Evolutionary conservation across 1,139 yeast species (phyloP).

Genomic region (Taphrina deformans): DNA sequence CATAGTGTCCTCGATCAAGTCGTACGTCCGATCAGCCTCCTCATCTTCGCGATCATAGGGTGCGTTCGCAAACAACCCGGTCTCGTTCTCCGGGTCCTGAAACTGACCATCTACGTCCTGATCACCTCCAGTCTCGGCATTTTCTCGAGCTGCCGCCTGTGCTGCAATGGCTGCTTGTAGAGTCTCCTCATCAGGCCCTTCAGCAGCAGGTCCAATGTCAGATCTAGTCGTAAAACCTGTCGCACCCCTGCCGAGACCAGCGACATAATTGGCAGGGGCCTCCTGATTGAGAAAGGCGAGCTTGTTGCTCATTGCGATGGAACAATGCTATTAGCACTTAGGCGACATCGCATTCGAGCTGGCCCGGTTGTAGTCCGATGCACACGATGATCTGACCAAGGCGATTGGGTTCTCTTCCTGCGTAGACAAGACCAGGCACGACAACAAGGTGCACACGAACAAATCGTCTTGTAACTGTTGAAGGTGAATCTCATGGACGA

Average conservation of each 20-base stretch:
- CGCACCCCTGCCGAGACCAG: slow-evolving; percentile 96
- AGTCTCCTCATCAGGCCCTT: slow-evolving; percentile 49
- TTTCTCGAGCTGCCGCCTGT: slow-evolving; percentile 46
- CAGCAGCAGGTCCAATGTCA: slow-evolving; percentile 60
- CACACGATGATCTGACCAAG: too few species aligned
- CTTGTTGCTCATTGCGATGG: slow-evolving; percentile 21
- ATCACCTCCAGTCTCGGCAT: slow-evolving; percentile 44
- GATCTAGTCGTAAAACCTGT: slow-evolving; percentile 86
- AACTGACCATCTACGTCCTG: slow-evolving; percentile 44
- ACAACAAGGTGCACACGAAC: too few species aligned
- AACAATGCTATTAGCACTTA: background rate
- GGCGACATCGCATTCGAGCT: background rate
- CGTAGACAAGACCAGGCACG: too few species aligned
- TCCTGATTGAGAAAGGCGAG: slow-evolving; percentile 68
- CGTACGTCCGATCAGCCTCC: slow-evolving; percentile 75
- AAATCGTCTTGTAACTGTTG: background rate
- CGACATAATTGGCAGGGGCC: slow-evolving; percentile 86
- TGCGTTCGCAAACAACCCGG: slow-evolving; percentile 45
- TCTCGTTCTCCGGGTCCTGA: slow-evolving; percentile 48
- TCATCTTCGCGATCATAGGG: slow-evolving; percentile 57
- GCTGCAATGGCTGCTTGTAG: slow-evolving; percentile 45
- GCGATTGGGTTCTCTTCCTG: too few species aligned
- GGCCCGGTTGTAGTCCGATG: background rate
- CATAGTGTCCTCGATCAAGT: slow-evolving; percentile 61
- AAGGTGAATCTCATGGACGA: background rate